Conservation (phyloP, 768 basidiomycete species). For the Mycena albidolilacea region DNA sequence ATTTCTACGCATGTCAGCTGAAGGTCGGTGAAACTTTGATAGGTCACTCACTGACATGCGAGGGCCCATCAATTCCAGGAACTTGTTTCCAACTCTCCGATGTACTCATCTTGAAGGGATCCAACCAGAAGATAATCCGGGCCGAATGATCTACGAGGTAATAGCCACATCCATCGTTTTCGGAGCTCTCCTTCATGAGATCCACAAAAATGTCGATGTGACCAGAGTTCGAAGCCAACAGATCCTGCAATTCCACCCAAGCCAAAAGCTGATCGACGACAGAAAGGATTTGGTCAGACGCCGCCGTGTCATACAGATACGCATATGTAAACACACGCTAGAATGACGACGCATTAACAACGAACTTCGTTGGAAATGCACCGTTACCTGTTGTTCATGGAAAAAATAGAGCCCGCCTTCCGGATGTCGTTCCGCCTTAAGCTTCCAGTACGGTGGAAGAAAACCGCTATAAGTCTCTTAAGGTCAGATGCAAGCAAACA, state of each 20-base stretch:
- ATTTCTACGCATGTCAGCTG: background rate
- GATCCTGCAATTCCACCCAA: background rate
- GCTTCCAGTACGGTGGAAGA: background rate
- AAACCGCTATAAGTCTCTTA: background rate
- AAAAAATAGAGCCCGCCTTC: conserved; percentile 3
- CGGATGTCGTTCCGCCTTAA: background rate
- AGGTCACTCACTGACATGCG: conserved; percentile 7
- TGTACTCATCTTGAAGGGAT: conserved; percentile 8
- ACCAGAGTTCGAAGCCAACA: background rate
- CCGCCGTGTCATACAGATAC: background rate
- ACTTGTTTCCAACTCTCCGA: background rate
- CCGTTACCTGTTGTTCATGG: background rate
- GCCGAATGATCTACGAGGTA: conserved; percentile 21
- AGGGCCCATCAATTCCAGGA: background rate
- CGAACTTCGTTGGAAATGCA: background rate
- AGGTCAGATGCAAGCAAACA: too few species aligned
- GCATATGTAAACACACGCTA: background rate
- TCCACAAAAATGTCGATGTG: conserved; percentile 16
- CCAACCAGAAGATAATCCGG: conserved; percentile 8
- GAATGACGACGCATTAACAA: background rate
- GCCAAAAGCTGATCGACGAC: conserved; percentile 1
- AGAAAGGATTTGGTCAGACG: background rate
- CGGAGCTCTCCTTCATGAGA: background rate
- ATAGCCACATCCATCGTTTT: conserved; percentile 7
- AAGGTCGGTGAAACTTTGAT: too few species aligned